phyloP scores from a whole-genome alignment of 768 basidiomycete species.

The Mrakia hoshinonis region DNA sequence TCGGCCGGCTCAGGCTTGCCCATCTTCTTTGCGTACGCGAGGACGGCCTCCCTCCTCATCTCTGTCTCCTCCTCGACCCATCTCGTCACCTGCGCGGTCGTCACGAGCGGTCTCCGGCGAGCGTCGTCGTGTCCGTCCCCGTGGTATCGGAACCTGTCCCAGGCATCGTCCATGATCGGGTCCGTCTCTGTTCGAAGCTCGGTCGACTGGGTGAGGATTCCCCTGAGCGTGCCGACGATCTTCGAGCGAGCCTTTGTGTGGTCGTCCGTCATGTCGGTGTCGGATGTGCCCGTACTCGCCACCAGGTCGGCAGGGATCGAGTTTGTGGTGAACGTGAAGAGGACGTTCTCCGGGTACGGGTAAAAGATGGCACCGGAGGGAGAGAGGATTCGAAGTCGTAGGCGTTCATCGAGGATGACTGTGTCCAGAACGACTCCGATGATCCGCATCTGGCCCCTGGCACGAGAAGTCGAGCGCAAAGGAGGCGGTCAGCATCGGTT shows the following conservation, averaged over 20 bases:
- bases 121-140: background rate
- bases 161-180: constrained; percentile 7
- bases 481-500: background rate
- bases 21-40: background rate
- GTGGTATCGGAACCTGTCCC: constrained; percentile 3
- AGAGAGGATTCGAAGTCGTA: constrained; percentile 14
- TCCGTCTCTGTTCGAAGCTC: background rate
- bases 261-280: constrained; percentile 26
- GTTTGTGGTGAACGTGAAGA: constrained; percentile 37
- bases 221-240: constrained; percentile 53
- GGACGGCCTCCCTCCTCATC: constrained; percentile 36
- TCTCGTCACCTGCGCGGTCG: background rate
- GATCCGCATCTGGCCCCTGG: background rate
- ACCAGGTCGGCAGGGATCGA: constrained; percentile 30
- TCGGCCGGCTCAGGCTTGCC: background rate
- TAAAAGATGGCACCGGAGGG: constrained; percentile 20
- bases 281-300: constrained; percentile 23
- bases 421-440: constrained; percentile 28
- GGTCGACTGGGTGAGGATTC: background rate
- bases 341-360: constrained; percentile 36
- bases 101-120: background rate
- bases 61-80: constrained; percentile 50
- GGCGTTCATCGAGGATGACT: constrained; percentile 12
- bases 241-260: constrained; percentile 57
- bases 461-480: background rate